Percentiles rank a stretch among this genome's conserved stretches.
Evolutionary conservation across 1,284 basidiomycete genomes (phyloP).

Genomic region (Fomes fomentarius): DNA sequence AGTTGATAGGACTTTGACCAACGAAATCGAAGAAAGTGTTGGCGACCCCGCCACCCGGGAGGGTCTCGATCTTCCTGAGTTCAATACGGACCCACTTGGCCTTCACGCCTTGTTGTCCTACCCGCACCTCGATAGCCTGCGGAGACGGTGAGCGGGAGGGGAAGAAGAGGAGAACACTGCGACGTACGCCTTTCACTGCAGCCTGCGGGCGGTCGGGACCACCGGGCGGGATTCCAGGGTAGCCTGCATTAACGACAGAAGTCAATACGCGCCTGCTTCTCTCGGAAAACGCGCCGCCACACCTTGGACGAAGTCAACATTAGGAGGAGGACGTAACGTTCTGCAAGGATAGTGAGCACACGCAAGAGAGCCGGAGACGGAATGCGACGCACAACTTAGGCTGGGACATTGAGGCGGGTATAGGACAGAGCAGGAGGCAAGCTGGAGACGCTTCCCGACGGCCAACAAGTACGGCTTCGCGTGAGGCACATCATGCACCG

Average conservation of each 20-base stretch:
- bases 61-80: slow-evolving; percentile 82
- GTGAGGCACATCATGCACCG: slow-evolving; percentile 25
- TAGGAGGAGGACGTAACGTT: slow-evolving; percentile 77
- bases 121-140: slow-evolving; percentile 83
- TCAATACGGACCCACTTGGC: slow-evolving; percentile 90
- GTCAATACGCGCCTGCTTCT: slow-evolving; percentile 13
- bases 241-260: slow-evolving; percentile 50
- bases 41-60: slow-evolving; percentile 68
- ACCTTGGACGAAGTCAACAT: slow-evolving; percentile 85
- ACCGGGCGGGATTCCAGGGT: slow-evolving; percentile 78
- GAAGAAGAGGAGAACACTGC: not conserved
- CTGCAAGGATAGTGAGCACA: slow-evolving; percentile 37
- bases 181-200: slow-evolving; percentile 79
- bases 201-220: slow-evolving; percentile 74
- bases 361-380: not conserved
- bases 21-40: slow-evolving; percentile 77
- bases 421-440: slow-evolving; percentile 14
- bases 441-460: not conserved
- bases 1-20: slow-evolving; percentile 69
- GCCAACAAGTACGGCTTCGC: slow-evolving; percentile 3
- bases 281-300: slow-evolving; percentile 23
- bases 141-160: not conserved
- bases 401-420: slow-evolving; percentile 29
- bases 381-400: slow-evolving; percentile 23
- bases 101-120: slow-evolving; percentile 75